Evolutionary conservation across 805 yeast genomes (phyloP).

Genomic region (Saccharomycopsis fodiens): DNA sequence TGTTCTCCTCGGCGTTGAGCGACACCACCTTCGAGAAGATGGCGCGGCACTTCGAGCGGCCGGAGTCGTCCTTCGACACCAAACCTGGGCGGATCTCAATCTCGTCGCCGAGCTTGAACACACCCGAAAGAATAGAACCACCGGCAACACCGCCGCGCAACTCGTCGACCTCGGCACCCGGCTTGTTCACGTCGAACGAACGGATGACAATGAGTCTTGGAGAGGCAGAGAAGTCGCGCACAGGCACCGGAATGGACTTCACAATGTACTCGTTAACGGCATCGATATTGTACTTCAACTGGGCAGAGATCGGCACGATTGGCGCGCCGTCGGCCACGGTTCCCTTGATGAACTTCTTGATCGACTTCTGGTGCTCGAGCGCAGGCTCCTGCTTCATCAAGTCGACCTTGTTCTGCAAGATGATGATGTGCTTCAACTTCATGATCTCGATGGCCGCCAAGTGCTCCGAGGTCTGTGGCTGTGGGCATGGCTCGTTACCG

Average conservation of each 20-base stretch:
- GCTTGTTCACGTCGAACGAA: conserved; percentile 97
- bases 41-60: conserved; percentile 89
- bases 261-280: conserved; percentile 97
- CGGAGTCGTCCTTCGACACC: conserved; percentile 86
- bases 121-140: conserved; percentile 96
- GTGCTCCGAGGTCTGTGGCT: conserved; percentile 99
- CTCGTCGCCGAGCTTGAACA: conserved; percentile 93
- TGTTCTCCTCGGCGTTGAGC: conserved; percentile 94
- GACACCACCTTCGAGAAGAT: conserved; percentile 91
- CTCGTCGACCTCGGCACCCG: conserved; percentile 96
- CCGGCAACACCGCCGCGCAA: conserved; percentile 99
- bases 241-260: conserved; percentile 91
- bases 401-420: conserved; percentile 96
- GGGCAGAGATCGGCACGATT: conserved; percentile 97
- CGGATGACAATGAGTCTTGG: conserved; percentile 96
- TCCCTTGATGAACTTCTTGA: conserved; percentile 88
- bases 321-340: conserved; percentile 99
- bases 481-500: conserved; percentile 99
- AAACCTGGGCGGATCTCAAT: conserved; percentile 99
- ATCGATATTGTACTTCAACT: conserved; percentile 95
- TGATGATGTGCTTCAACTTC: conserved; percentile 95
- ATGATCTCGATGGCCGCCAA: conserved; percentile 98
- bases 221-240: conserved; percentile 87
- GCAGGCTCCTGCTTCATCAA: conserved; percentile 97
- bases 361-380: conserved; percentile 88